Conservation (phyloP, 768 basidiomycete genomes). For the Phylloporus sp. region DNA sequence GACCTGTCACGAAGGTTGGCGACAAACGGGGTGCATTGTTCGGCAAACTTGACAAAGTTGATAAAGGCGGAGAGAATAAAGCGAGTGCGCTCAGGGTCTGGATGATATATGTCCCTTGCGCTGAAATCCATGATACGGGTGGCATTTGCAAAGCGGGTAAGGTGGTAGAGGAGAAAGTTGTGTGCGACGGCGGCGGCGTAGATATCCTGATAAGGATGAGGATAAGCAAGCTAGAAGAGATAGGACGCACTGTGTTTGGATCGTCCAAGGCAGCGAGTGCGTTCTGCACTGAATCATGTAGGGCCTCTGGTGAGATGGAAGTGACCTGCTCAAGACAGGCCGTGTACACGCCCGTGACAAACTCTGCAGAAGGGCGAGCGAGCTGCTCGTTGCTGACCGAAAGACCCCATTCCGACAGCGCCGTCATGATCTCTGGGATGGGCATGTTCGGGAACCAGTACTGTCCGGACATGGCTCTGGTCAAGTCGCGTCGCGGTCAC, state of each 20-base stretch:
- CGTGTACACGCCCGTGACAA: constrained; percentile 65
- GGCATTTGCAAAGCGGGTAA: constrained; percentile 71
- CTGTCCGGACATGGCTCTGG: constrained; percentile 29
- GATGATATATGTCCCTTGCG: constrained; percentile 66
- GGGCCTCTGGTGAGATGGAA: constrained; percentile 51
- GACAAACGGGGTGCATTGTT: constrained; percentile 63
- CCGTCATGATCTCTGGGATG: constrained; percentile 56
- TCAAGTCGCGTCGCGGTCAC: constrained; percentile 26
- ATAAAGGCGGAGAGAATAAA: constrained; percentile 82
- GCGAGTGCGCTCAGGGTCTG: constrained; percentile 72
- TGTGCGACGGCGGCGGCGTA: constrained; percentile 55
- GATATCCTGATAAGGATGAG: constrained; percentile 49
- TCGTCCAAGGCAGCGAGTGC: constrained; percentile 49
- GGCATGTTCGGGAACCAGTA: constrained; percentile 68
- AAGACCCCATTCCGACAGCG: constrained; percentile 67
- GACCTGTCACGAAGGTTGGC: constrained; percentile 60
- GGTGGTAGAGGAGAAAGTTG: constrained; percentile 66
- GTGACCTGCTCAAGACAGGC: constrained; percentile 73
- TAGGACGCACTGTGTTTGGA: constrained; percentile 48
- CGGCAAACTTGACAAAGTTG: constrained; percentile 90
- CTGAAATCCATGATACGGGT: constrained; percentile 77
- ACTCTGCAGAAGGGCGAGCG: constrained; percentile 60
- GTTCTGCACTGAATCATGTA: constrained; percentile 56
- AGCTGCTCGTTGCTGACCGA: constrained; percentile 67
- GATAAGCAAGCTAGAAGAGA: rapidly evolving